Base-by-base conservation (phyloP, 306 rosid genomes). In the Acacia confusa region DNA sequence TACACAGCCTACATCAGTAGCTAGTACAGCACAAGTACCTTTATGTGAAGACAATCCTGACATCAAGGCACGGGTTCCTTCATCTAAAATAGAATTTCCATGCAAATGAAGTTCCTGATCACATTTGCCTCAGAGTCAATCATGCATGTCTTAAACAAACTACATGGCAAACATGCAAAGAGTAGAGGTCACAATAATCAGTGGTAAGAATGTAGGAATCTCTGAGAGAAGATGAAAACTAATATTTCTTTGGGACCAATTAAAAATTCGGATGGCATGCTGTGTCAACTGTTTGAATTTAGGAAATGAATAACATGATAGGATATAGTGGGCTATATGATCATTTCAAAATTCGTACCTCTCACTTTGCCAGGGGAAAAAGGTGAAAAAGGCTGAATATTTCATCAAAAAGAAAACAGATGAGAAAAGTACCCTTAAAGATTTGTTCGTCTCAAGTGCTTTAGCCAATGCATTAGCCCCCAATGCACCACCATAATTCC, bases 401-500 rank as follows among this genome's bases (percentile, higher is more conserved):
- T 76, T 82, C 75, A 77, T 74, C 72, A 32, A 73, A 74, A 75
- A 82, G 48, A 82, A 73, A 75, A 80, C n/a, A 80, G 57, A 57
- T 27, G 76, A 86, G 88, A 25, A 63, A 77, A 74, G 76, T 89
- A 95, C 99, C 98, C 89, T 87, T 79, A 95, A n/a, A 65, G 98
- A 92, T 83, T 93, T 95, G 93, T 95, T 95, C 70, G 91, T 85
- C 84, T 95, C 98, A 79, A 95, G 90, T 86, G 96, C 99, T 84
- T 90, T 93, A 82, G 97, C 91, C 80, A 95, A 90, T 78, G 97
- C 96, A 87, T 92, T 95, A 85, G 91, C 96, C 85, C 99, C 99
- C 92, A 95, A 84, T 34, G 99, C 92, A 77, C 98, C 99, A 72
- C 99, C 99, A 85, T 95, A 95, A 85, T 95, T 95, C 88, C 98